Percentiles rank a stretch among this genome's conserved stretches.
Conservation (phyloP, 1,139 yeast genomes). For the Suhomyces maxii region DNA sequence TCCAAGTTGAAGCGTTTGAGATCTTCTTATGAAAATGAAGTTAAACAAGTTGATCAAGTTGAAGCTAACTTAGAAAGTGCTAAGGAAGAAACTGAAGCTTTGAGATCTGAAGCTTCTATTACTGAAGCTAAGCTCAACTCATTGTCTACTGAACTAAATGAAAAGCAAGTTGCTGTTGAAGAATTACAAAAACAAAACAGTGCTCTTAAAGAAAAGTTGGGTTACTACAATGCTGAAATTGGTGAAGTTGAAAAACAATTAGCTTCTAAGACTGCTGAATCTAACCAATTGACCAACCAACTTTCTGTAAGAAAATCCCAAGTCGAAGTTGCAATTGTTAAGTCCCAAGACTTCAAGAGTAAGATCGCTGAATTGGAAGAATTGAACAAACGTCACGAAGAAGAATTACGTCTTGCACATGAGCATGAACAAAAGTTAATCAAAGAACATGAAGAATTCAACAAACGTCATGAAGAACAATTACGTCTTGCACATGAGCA, state of each 20-base stretch:
- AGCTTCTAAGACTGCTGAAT: constrained; percentile 51
- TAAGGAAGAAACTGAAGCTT: constrained; percentile 66
- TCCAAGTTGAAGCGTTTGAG: constrained; percentile 65
- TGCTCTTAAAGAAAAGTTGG: constrained; percentile 65
- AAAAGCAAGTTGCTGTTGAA: constrained; percentile 59
- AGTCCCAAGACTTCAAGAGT: constrained; percentile 46
- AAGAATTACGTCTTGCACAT: constrained; percentile 20
- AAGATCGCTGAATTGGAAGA: constrained; percentile 31
- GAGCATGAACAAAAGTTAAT: constrained; percentile 10
- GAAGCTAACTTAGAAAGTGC: constrained; percentile 60
- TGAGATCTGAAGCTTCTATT: constrained; percentile 73
- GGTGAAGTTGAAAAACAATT: constrained; percentile 58
- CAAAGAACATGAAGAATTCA: constrained; percentile 11
- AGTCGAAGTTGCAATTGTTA: constrained; percentile 58
- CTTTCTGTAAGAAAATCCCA: constrained; percentile 70
- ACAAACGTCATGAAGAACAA: constrained; percentile 26
- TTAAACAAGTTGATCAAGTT: constrained; percentile 69
- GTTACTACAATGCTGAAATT: constrained; percentile 65
- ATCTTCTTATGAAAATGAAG: constrained; percentile 75
- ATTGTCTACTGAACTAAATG: constrained; percentile 65
- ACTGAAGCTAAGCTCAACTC: constrained; percentile 82
- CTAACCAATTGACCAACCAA: constrained; percentile 61
- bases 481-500: constrained; percentile 16
- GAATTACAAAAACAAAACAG: constrained; percentile 67
- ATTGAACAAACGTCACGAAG: constrained; percentile 23